phyloP scores from a whole-genome alignment of 208 protist genomes.

The Tritrichomonas foetus region DNA sequence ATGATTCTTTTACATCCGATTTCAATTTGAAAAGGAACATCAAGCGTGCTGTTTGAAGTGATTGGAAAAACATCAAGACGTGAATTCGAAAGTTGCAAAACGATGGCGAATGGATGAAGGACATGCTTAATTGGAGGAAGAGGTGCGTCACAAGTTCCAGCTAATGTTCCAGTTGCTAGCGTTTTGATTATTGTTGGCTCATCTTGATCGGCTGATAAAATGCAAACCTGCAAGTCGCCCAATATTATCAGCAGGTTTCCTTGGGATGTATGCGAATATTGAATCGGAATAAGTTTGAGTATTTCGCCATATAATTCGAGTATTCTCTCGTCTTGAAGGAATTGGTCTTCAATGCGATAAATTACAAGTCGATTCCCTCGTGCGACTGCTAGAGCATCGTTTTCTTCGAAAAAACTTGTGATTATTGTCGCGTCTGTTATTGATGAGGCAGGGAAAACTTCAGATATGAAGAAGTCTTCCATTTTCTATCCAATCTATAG shows the following conservation, averaged over 20 bases:
- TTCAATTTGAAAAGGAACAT: not conserved
- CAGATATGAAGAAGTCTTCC: no score
- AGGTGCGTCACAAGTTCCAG: not conserved
- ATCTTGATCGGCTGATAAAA: not conserved
- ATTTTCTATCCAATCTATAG: no score
- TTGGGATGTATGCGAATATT: not conserved
- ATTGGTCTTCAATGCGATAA: not conserved
- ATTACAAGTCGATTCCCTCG: not conserved
- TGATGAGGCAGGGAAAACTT: no score
- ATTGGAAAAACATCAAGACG: conserved; percentile 12
- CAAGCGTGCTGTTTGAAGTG: not conserved
- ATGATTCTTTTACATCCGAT: not conserved
- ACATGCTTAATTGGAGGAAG: not conserved
- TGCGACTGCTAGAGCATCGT: conserved; percentile 1
- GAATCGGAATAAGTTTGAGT: not conserved
- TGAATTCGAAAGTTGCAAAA: not conserved
- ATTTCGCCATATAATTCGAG: not conserved
- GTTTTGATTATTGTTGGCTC: not conserved
- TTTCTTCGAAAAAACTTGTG: not conserved
- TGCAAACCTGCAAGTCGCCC: not conserved
- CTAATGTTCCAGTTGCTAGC: not conserved
- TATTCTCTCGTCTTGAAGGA: no score
- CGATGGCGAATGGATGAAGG: not conserved
- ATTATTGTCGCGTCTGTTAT: not conserved
- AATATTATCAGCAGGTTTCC: not conserved